Percentiles rank a stretch among this genome's conserved stretches.
These are phyloP conservation scores for Xylariaceae sp. DNA, from an alignment of 2,329 filamentous ascomycete genomes.

Conservation along the genomic window DNA sequence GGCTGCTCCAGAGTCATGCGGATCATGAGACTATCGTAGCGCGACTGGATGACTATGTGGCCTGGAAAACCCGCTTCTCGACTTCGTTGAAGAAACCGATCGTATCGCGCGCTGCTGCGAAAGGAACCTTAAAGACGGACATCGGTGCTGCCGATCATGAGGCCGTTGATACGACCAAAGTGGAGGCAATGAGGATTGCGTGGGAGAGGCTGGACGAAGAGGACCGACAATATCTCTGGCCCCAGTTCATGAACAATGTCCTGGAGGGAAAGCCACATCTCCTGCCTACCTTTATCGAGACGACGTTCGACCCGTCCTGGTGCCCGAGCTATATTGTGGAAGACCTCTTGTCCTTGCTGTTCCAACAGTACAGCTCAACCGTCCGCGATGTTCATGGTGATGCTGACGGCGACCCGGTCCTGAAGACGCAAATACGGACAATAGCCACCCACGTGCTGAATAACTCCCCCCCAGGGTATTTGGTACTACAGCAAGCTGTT, in stretches of 20 bases:
- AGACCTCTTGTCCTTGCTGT: conserved; percentile 25
- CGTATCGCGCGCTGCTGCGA: conserved; percentile 1
- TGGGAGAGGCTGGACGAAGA: conserved; percentile 22
- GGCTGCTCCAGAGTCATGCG: conserved; percentile 17
- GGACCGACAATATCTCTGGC: conserved; percentile 24
- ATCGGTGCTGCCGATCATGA: not conserved
- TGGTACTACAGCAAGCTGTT: not conserved
- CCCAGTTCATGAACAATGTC: no score
- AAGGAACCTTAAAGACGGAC: not conserved
- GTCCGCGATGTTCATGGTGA: not conserved
- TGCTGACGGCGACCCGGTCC: not conserved
- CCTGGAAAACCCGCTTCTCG: conserved; percentile 25
- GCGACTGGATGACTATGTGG: conserved; percentile 22
- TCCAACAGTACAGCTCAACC: conserved; percentile 7
- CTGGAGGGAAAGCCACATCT: conserved; percentile 17
- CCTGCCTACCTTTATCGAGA: conserved; percentile 19
- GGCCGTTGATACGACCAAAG: conserved; percentile 2
- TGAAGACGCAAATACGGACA: conserved; percentile 1
- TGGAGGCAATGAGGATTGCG: conserved; percentile 17
- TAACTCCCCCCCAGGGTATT: not conserved
- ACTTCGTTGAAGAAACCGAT: not conserved
- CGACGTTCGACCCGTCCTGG: conserved; percentile 22
- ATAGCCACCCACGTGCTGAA: not conserved
- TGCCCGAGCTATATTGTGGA: conserved; percentile 29
- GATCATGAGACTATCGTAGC: conserved; percentile 6